These are phyloP conservation scores for Naganishia kalamii DNA, from an alignment of 768 basidiomycete species.

Conservation along the genomic window DNA sequence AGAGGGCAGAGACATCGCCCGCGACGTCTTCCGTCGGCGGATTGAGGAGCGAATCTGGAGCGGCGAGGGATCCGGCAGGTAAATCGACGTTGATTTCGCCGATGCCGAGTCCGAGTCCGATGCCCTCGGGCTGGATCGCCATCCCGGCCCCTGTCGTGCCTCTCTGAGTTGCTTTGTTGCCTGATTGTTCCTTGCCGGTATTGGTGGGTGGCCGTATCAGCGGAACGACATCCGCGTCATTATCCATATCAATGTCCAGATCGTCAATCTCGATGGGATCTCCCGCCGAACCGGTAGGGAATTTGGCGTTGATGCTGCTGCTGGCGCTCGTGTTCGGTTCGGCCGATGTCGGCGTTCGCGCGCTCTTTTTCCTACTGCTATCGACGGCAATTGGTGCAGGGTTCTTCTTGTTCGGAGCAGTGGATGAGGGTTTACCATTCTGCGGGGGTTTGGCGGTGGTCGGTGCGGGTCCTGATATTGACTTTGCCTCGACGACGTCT, in stretches of 20 bases:
- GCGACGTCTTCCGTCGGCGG: background rate
- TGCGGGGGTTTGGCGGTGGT: background rate
- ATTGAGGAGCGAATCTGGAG: background rate
- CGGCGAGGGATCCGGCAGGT: background rate
- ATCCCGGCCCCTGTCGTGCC: background rate
- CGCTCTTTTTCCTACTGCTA: background rate
- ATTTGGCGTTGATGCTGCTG: background rate
- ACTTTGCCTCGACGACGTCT: background rate
- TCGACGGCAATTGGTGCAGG: background rate
- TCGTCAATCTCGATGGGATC: slow-evolving; percentile 15
- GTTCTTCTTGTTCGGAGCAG: background rate
- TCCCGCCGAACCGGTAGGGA: slow-evolving; percentile 1
- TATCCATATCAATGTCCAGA: background rate
- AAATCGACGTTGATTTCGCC: background rate
- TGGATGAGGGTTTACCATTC: background rate
- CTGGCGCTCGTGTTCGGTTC: background rate
- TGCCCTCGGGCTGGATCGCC: slow-evolving; percentile 3
- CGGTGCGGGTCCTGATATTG: background rate
- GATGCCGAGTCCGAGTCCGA: slow-evolving; percentile 1
- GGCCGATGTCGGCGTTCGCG: background rate
- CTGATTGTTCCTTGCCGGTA: background rate
- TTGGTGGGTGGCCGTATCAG: background rate
- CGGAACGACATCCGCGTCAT: background rate
- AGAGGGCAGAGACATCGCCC: background rate
- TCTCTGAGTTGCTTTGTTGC: background rate